These are phyloP conservation scores for Ilex asprella DNA, from an alignment of 257 asterid species.

Conservation along the genomic window DNA sequence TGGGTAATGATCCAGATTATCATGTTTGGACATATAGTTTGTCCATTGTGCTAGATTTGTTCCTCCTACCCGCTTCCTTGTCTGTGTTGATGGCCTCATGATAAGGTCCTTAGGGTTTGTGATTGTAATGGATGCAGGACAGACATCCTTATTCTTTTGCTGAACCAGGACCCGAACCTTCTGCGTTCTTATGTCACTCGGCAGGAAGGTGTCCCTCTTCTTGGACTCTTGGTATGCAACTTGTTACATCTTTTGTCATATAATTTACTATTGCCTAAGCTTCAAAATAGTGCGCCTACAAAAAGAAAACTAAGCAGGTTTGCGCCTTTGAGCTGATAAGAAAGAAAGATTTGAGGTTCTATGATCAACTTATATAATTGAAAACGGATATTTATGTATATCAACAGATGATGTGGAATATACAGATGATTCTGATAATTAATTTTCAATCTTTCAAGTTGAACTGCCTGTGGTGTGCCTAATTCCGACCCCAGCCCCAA, in stretches of 20 bases:
- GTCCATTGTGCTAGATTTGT: constrained; percentile 1
- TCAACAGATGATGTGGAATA: background rate
- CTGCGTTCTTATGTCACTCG: constrained; percentile 67
- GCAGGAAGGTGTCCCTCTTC: constrained; percentile 65
- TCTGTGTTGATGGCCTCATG: background rate
- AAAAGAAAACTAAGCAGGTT: background rate
- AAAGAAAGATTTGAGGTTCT: background rate
- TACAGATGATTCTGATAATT: background rate
- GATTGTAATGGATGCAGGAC: constrained; percentile 72
- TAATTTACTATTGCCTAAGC: background rate
- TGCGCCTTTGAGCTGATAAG: background rate
- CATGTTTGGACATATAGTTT: constrained; percentile 5
- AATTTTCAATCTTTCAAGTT: background rate
- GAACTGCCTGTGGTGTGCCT: background rate
- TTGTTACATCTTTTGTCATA: constrained; percentile 3
- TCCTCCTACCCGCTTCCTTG: background rate
- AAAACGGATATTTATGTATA: background rate
- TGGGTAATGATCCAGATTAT: constrained; percentile 54
- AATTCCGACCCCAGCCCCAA: background rate
- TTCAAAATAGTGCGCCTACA: background rate
- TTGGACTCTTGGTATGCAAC: constrained; percentile 79
- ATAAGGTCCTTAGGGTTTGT: constrained; percentile 17
- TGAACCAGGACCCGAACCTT: constrained; percentile 77
- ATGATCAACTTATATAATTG: background rate
- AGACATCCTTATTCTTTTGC: constrained; percentile 80